A percentile compares a stretch with the other conserved stretches of the same genome.
Conservation (phyloP, 1,284 basidiomycete genomes). For the Filobasidium uniguttulatum region DNA sequence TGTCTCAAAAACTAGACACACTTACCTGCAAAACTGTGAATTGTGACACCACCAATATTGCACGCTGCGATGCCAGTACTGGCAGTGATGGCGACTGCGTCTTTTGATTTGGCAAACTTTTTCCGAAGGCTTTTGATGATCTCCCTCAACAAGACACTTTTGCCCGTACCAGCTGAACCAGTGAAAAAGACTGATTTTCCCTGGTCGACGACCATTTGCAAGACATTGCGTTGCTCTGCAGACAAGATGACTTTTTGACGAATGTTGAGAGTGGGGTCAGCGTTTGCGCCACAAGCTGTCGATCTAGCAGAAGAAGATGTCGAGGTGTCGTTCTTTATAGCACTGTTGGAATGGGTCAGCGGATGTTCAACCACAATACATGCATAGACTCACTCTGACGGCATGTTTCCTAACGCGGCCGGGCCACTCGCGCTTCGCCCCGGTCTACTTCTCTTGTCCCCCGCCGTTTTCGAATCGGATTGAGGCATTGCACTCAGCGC, state of each 20-base stretch:
- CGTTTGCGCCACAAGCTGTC: not conserved
- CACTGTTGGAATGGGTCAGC: too few relatives aligned
- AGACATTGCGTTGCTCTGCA: slow-evolving; percentile 66
- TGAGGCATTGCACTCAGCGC: too few relatives aligned
- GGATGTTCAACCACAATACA: too few relatives aligned
- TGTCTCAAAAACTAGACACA: not conserved
- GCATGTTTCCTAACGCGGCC: too few relatives aligned
- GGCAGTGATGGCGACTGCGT: slow-evolving; percentile 66
- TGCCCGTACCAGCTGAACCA: slow-evolving; percentile 89
- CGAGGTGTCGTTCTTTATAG: too few relatives aligned
- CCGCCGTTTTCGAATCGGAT: too few relatives aligned
- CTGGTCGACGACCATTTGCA: slow-evolving; percentile 53
- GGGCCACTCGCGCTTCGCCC: too few relatives aligned
- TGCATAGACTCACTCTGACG: too few relatives aligned
- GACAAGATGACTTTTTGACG: slow-evolving; percentile 45
- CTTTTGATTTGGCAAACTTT: slow-evolving; percentile 41
- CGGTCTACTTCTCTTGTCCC: too few relatives aligned
- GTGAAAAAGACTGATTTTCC: slow-evolving; percentile 87
- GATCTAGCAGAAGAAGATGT: not conserved
- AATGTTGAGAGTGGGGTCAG: not conserved
- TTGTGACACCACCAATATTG: slow-evolving; percentile 81
- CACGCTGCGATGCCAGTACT: slow-evolving; percentile 83
- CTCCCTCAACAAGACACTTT: slow-evolving; percentile 81
- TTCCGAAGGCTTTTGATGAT: slow-evolving; percentile 56
- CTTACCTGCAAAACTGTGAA: slow-evolving; percentile 72